These are phyloP conservation scores for Clohesyomyces aquaticus DNA, from an alignment of 495 filamentous ascomycete genomes.

Conservation along the genomic window DNA sequence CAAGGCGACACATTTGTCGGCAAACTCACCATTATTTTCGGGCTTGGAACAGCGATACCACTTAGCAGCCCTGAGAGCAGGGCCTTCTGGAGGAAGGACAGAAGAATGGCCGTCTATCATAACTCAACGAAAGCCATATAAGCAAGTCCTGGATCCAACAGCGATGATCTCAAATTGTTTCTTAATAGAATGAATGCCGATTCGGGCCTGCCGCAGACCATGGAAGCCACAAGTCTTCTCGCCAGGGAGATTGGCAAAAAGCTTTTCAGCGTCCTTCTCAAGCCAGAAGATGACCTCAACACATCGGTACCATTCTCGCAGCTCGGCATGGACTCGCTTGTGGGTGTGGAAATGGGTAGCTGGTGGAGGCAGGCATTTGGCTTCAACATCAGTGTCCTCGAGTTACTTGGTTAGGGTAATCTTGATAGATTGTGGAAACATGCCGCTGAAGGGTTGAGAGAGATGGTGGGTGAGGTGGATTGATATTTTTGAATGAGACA, in stretches of 20 bases:
- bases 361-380: conserved; percentile 25
- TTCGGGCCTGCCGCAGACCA: not conserved
- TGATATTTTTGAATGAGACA: too few species aligned
- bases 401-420: conserved; percentile 15
- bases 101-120: conserved; percentile 7
- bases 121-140: not conserved
- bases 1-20: too few species aligned
- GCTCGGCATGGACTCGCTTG: conserved; percentile 16
- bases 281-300: conserved; percentile 12
- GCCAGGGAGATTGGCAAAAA: conserved; percentile 13
- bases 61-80: conserved; percentile 1
- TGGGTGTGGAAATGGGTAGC: conserved; percentile 12
- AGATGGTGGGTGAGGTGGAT: too few species aligned
- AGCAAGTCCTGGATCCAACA: not conserved
- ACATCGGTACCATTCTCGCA: not conserved
- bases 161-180: not conserved
- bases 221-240: not conserved
- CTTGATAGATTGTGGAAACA: too few species aligned
- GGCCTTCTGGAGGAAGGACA: not conserved
- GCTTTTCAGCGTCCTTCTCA: conserved; percentile 10
- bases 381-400: conserved; percentile 21
- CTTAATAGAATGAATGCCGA: not conserved
- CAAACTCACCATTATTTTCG: too few species aligned
- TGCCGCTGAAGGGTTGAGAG: too few species aligned
- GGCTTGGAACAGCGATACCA: not conserved